Evolutionary conservation across 208 protist genomes (phyloP).

Genomic region (Wallacemonas sp.): DNA sequence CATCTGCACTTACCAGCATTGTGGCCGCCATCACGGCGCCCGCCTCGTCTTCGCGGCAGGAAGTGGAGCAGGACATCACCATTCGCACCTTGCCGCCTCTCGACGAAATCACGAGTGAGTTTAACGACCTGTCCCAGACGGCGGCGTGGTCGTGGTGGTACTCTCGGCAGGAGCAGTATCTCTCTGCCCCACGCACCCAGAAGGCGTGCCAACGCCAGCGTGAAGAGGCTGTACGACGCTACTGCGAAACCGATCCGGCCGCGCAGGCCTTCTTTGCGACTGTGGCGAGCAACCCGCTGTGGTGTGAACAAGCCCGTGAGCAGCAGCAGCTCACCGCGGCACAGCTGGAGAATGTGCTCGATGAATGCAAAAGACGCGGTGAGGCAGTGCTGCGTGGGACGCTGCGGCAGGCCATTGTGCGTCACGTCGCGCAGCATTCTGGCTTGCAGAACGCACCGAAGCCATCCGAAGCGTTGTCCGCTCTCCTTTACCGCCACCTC

Average conservation of each 20-base stretch:
- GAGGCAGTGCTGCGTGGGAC: slow-evolving; percentile 22
- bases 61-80: neutral
- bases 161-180: slow-evolving; percentile 4
- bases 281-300: neutral
- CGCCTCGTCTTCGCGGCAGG: neutral
- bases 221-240: neutral
- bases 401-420: slow-evolving; percentile 29
- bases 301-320: slow-evolving; percentile 2
- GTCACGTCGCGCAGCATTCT: slow-evolving; percentile 15
- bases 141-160: slow-evolving; percentile 19
- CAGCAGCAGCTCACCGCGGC: slow-evolving; percentile 7
- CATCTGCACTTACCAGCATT: neutral
- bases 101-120: slow-evolving; percentile 6
- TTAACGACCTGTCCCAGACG: slow-evolving; percentile 1
- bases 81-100: neutral
- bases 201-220: neutral
- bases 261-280: neutral
- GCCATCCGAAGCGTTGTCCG: slow-evolving; percentile 1
- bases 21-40: neutral
- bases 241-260: neutral
- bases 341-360: slow-evolving; percentile 22
- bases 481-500: slow-evolving; percentile 6
- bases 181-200: neutral
- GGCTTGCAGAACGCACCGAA: neutral
- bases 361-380: slow-evolving; percentile 16